These are phyloP conservation scores for Diaporthe batatas DNA, from an alignment of 2,329 filamentous ascomycete species.

Conservation along the genomic window DNA sequence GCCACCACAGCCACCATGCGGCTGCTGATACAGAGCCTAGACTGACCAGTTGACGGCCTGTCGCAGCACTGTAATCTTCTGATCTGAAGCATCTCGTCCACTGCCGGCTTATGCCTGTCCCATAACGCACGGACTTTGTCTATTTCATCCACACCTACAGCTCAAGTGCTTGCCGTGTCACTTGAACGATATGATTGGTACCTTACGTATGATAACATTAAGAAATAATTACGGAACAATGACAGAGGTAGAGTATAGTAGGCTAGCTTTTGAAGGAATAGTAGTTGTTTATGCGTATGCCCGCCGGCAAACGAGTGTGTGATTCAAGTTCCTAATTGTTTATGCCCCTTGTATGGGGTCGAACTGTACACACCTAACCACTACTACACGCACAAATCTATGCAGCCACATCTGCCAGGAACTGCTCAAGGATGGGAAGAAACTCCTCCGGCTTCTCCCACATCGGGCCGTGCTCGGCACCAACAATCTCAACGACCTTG, in stretches of 20 bases:
- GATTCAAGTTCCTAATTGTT: too few species aligned
- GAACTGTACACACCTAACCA: too few species aligned
- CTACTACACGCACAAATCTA: too few species aligned
- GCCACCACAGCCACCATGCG: conserved; percentile 7
- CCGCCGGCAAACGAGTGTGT: too few species aligned
- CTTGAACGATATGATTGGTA: too few species aligned
- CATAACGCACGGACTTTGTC: background rate
- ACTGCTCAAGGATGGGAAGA: background rate
- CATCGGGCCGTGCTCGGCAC: background rate
- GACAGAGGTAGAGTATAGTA: too few species aligned
- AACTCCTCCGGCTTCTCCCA: conserved; percentile 1
- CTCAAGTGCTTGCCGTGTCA: too few species aligned
- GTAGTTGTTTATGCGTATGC: too few species aligned
- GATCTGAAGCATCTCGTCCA: background rate
- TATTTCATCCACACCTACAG: background rate
- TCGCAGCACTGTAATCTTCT: background rate
- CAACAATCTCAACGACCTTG: background rate
- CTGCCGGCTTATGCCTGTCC: background rate
- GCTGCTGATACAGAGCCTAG: background rate
- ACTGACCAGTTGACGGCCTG: background rate
- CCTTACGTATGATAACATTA: too few species aligned
- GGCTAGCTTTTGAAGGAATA: too few species aligned
- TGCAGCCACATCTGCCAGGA: background rate
- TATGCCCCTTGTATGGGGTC: too few species aligned
- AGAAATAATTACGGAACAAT: too few species aligned